These are phyloP conservation scores for Alternaria viburni DNA, from an alignment of 2,329 filamentous ascomycete genomes.

Conservation along the genomic window DNA sequence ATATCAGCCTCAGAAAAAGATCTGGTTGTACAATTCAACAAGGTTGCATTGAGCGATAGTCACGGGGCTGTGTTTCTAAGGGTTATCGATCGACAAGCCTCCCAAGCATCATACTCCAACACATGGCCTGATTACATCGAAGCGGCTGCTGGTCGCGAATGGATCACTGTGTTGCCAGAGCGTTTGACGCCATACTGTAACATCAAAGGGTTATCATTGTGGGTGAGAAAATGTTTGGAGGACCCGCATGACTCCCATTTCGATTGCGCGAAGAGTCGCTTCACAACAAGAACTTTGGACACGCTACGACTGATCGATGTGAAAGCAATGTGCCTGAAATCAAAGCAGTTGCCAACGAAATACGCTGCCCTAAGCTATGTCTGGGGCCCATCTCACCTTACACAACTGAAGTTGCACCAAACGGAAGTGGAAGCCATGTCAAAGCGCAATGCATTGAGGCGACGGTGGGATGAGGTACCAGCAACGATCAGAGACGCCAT, in stretches of 20 bases:
- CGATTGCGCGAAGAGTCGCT: neutral
- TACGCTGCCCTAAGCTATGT: neutral
- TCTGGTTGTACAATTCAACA: neutral
- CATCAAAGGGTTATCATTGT: neutral
- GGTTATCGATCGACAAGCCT: neutral
- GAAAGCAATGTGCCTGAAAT: neutral
- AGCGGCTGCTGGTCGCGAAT: neutral
- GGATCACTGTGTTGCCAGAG: neutral
- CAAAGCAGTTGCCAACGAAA: neutral
- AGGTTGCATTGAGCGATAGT: neutral
- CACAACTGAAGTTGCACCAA: neutral
- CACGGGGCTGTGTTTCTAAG: neutral
- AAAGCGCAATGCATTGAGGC: neutral
- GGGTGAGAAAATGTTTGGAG: neutral
- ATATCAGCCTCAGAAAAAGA: neutral
- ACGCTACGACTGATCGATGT: neutral
- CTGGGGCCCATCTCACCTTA: neutral
- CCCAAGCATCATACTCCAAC: neutral
- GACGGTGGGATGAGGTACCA: neutral
- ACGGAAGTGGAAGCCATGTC: neutral
- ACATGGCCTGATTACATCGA: neutral
- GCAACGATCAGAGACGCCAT: neutral
- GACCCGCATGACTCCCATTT: neutral
- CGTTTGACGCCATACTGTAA: neutral
- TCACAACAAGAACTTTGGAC: neutral